phyloP scores from a whole-genome alignment of 176 grass and related monocot species.

The Chrysopogon serrulatus region DNA sequence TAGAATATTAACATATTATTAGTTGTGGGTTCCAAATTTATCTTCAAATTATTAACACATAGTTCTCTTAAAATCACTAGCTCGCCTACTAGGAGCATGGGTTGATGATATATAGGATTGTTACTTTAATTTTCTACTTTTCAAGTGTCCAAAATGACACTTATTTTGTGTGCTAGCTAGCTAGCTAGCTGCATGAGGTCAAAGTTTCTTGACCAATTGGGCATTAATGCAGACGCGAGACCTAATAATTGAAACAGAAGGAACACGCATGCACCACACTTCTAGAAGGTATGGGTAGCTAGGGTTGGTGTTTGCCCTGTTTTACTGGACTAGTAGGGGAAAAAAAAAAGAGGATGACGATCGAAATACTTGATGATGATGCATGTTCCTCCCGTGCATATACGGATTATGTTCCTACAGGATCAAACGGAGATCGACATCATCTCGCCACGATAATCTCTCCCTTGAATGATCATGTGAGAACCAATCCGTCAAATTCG shows the following conservation, averaged over 20 bases:
- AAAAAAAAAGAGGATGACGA: not conserved
- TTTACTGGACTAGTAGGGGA: not conserved
- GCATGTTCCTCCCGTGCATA: not conserved
- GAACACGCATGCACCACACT: not conserved
- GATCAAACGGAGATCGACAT: not conserved
- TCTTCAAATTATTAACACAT: too few relatives aligned
- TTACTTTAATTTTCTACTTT: not conserved
- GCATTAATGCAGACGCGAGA: not conserved
- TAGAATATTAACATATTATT: too few relatives aligned
- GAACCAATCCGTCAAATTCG: not conserved
- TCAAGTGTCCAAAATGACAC: not conserved
- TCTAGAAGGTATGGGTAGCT: not conserved
- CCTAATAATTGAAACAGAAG: not conserved
- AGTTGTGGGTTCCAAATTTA: too few relatives aligned
- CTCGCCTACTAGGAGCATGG: not conserved
- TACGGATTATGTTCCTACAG: not conserved
- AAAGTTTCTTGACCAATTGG: conserved; percentile 14
- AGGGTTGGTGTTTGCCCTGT: not conserved
- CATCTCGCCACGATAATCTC: not conserved
- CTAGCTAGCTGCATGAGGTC: not conserved
- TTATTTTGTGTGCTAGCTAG: not conserved
- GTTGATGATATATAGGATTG: not conserved
- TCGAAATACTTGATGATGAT: not conserved
- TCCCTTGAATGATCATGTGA: not conserved
- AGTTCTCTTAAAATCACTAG: too few relatives aligned